Base-by-base conservation (phyloP, 2,329 filamentous ascomycete genomes). In the Helotiales sp. region DNA sequence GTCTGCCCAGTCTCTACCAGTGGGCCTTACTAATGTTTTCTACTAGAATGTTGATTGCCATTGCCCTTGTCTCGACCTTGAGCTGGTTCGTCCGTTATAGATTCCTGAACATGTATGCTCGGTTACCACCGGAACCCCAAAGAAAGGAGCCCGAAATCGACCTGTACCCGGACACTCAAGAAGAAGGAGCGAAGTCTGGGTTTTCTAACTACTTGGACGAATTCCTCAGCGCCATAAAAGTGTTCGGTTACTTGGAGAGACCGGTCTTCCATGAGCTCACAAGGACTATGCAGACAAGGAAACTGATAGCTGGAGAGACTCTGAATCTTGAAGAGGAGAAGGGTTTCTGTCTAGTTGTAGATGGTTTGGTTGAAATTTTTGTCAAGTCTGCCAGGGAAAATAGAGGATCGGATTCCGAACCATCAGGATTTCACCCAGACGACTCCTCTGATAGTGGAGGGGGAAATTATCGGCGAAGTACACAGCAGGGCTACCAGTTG, bases 201-300 rank as follows among this genome's bases (percentile, higher is more conserved):
- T 83, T 99, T 52, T 89, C 93, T n/a, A 99, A 94, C 77, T 99
- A 99, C 74, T 85, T 99, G 28, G 96, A 99, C 79, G 96, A 99
- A 78, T 99, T 99, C 74, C 83, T 99, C 24, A 98, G 94, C 77
- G 96, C 96, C 32, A 99, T 99, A 82, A 99, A 98, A 80, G 96
- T 99, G 66, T 99, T 99, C 80, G 96, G 96, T 8, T 99, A 98
- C 77, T 83, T 99, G 50, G 96, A 99, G 78, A 89, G 96, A 28
- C 93, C 96, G 0, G 96, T 99, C 49, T 99, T 99, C 76, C 96
- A 99, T 76, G 96, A 99, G 80, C 86, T 99, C 74, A 99, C 96
- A 0, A 86, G 96, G 67, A 97, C 94, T 67, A 99, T 99, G 96
- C 96, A 99, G 82, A 99, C 96, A 22, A 86, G 93, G 74, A 97